phyloP scores from a whole-genome alignment of 257 asterid genomes.

The Solanum boliviense region DNA sequence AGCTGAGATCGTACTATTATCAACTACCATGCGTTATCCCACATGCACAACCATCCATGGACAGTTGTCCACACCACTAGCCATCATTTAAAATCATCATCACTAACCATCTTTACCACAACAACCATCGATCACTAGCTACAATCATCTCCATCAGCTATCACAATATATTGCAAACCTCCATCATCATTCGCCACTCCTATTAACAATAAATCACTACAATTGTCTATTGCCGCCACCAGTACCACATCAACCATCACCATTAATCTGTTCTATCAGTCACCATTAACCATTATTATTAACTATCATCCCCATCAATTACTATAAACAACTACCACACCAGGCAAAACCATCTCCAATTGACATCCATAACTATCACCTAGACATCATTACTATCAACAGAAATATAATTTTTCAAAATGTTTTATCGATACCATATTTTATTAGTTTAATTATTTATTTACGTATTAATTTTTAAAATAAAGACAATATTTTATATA shows the following conservation, averaged over 20 bases:
- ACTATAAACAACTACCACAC: background rate
- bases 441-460: background rate
- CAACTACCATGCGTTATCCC: background rate
- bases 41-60: too few species aligned
- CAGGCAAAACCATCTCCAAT: background rate
- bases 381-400: background rate
- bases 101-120: background rate
- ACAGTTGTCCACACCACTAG: background rate
- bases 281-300: background rate
- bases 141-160: background rate
- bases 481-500: background rate
- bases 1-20: background rate
- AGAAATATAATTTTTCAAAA: background rate
- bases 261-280: background rate
- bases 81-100: background rate
- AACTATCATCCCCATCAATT: background rate
- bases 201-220: fast-evolving
- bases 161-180: background rate
- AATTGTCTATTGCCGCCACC: background rate
- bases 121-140: background rate
- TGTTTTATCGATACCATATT: background rate
- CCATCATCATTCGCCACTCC: background rate
- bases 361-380: too few species aligned
- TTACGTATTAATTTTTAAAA: background rate
- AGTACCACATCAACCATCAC: background rate